Base-by-base conservation (phyloP, 1,284 basidiomycete genomes). In the Xerocomus subilludens region DNA sequence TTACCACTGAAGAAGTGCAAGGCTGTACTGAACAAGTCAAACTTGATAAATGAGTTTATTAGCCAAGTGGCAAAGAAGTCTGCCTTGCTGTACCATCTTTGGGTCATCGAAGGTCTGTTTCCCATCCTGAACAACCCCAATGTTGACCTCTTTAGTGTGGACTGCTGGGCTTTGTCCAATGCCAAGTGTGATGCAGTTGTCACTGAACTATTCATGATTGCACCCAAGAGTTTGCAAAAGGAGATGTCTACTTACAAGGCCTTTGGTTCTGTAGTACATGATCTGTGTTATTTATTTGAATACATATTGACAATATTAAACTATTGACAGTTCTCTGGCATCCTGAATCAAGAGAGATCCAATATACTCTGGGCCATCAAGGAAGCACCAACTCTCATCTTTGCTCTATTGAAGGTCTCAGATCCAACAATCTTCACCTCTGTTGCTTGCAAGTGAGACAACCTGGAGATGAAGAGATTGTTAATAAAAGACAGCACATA, bases 281-380 rank as follows among this genome's bases (percentile, higher is more conserved):
- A 10, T 49, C 45, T 14, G 18, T 4, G 6, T 25, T 33, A 18
- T 47, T 45, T 49, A 20, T 16, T 42, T n/a, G n/a, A 45, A 20
- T 47, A 10, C 30, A 20, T 38, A 38, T 16, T 38, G 18, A 16
- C 45, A 27, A 38, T 45, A 30, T 4, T n/a, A 63, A 18, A n/a
- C 21, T 23, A 10, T 13, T 25, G n/a, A 38, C 35, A 70, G 70
- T 74, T 74, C 30, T 38, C 66, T 4, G 53, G 30, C 5, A 20
- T 16, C 10, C 45, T 71, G 2, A 71, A 72, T 49, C 59, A 67
- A 18, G 65, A 74, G n/a, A 45, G 62, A 33, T 71, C 69, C 18
- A 74, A 74, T 21, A 71, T 74, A 23, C 65, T 74, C 21, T 36
- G 5, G 23, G 62, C n/a, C 11, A 20, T 74, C 32, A 74, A 74